Conservation (phyloP, 2,329 filamentous ascomycete genomes). For the Colletotrichum orbiculare region DNA sequence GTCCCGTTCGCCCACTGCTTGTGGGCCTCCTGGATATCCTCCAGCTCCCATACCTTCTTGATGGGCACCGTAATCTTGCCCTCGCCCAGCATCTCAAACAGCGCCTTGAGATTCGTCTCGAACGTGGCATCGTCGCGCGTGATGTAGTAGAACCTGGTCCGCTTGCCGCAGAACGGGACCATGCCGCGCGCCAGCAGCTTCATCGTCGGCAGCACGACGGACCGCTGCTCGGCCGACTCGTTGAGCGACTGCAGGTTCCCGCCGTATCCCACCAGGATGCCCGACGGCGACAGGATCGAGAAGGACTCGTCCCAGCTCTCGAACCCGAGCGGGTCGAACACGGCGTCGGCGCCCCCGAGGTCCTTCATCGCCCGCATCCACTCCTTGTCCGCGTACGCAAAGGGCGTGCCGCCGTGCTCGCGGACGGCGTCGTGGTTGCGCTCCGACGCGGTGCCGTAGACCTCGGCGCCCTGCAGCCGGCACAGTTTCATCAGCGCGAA, state of each 20-base stretch:
- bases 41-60: conserved; percentile 53
- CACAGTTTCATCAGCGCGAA: conserved; percentile 54
- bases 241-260: conserved; percentile 48
- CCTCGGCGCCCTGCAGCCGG: conserved; percentile 54
- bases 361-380: conserved; percentile 59
- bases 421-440: conserved; percentile 56
- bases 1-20: conserved; percentile 47
- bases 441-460: conserved; percentile 61
- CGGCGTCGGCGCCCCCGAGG: conserved; percentile 57
- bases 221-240: conserved; percentile 45
- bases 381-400: conserved; percentile 59
- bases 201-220: conserved; percentile 44
- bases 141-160: conserved; percentile 51
- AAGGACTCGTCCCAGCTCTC: conserved; percentile 63
- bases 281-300: conserved; percentile 52
- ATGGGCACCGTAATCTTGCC: conserved; percentile 50
- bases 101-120: conserved; percentile 42
- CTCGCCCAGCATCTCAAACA: conserved; percentile 46
- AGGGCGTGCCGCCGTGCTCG: conserved; percentile 52
- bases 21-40: conserved; percentile 52
- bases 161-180: conserved; percentile 38
- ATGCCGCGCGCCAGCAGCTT: conserved; percentile 46
- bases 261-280: conserved; percentile 53
- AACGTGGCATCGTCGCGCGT: conserved; percentile 47
- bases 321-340: conserved; percentile 62